Evolutionary conservation across 2,329 filamentous ascomycete genomes (phyloP).

Genomic region (Clonostachys solani): DNA sequence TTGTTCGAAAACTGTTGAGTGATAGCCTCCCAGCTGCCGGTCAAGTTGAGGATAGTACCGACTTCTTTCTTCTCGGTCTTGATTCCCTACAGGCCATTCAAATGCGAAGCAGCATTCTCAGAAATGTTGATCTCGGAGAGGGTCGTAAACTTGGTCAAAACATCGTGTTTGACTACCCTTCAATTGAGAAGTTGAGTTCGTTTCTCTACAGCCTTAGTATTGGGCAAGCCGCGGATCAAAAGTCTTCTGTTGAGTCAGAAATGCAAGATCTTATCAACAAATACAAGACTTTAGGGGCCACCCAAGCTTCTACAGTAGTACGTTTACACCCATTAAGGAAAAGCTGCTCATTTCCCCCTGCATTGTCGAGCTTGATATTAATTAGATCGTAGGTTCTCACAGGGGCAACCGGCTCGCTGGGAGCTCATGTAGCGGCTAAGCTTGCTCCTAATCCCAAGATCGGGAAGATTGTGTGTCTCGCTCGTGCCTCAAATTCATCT

Average conservation of each 20-base stretch:
- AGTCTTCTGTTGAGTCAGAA: conserved; percentile 17
- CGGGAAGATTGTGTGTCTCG: conserved; percentile 42
- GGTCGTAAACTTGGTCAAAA: conserved; percentile 46
- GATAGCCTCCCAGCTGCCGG: not conserved
- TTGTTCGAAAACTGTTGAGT: conserved; percentile 22
- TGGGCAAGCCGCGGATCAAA: conserved; percentile 18
- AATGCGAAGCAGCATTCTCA: conserved; percentile 47
- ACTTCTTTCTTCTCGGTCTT: conserved; percentile 55
- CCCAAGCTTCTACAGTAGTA: no score
- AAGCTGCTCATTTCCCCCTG: no score
- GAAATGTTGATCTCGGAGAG: conserved; percentile 38
- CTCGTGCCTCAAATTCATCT: conserved; percentile 32
- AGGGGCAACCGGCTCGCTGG: conserved; percentile 59
- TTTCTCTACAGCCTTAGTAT: conserved; percentile 35
- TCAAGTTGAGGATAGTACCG: conserved; percentile 27
- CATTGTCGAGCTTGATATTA: not conserved
- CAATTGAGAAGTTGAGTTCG: conserved; percentile 34
- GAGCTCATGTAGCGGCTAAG: conserved; percentile 52
- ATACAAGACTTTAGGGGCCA: conserved; percentile 3
- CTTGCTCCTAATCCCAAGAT: conserved; percentile 53
- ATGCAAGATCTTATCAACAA: conserved; percentile 13
- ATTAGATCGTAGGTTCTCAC: conserved; percentile 37
- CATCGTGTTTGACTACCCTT: conserved; percentile 54
- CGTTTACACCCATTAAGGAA: no score
- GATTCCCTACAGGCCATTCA: conserved; percentile 57